phyloP scores from a whole-genome alignment of 805 yeast genomes.

The Zygotorulaspora sp. region DNA sequence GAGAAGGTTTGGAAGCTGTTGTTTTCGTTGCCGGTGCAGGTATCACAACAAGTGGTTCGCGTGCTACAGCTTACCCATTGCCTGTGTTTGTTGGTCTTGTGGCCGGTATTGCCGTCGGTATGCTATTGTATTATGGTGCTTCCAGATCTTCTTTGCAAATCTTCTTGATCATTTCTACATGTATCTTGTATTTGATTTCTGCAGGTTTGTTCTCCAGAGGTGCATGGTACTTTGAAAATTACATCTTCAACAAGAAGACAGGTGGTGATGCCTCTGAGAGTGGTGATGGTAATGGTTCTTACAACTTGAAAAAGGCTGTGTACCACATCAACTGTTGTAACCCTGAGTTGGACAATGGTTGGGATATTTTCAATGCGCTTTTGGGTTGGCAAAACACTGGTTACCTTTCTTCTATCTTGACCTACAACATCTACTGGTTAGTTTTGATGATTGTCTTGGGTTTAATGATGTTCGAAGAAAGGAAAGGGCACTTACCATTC shows the following conservation, averaged over 20 bases:
- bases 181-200: slow-evolving; percentile 80
- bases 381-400: slow-evolving; percentile 98
- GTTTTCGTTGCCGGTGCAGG: slow-evolving; percentile 97
- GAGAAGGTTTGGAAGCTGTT: slow-evolving; percentile 97
- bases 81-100: slow-evolving; percentile 86
- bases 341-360: slow-evolving; percentile 86
- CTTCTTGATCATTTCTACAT: slow-evolving; percentile 82
- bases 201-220: slow-evolving; percentile 94
- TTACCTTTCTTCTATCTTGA: slow-evolving; percentile 83
- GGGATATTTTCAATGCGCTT: slow-evolving; percentile 94
- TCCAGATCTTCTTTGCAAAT: slow-evolving; percentile 77
- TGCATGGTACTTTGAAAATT: slow-evolving; percentile 80
- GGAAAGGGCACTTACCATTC: slow-evolving; percentile 74
- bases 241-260: slow-evolving; percentile 56
- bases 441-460: slow-evolving; percentile 49
- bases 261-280: slow-evolving; percentile 95
- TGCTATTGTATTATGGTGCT: slow-evolving; percentile 73
- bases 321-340: slow-evolving; percentile 99
- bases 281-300: slow-evolving; percentile 95
- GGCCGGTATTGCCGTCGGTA: slow-evolving; percentile 73
- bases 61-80: slow-evolving; percentile 79
- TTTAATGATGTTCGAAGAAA: slow-evolving; percentile 80
- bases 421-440: slow-evolving; percentile 89
- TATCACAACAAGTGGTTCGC: slow-evolving; percentile 46
- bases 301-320: slow-evolving; percentile 70